A percentile compares a stretch with the other conserved stretches of the same genome.
Conservation (phyloP, 1,139 yeast species). For the Meyerozyma carpophila region DNA sequence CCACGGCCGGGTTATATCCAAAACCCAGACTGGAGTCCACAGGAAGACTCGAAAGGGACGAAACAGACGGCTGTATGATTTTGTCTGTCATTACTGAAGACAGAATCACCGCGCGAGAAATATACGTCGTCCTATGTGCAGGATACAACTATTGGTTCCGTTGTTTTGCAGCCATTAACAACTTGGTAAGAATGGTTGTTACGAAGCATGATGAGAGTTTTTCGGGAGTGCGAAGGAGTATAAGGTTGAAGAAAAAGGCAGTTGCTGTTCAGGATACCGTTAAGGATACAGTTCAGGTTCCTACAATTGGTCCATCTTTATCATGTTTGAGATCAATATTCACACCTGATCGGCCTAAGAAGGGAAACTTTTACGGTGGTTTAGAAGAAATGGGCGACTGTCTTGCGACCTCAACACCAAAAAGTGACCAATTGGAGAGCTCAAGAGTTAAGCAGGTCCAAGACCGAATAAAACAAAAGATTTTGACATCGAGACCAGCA, state of each 20-base stretch:
- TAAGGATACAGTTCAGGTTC: no score
- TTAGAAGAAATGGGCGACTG: background rate
- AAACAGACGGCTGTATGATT: constrained; percentile 35
- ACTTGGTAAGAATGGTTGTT: background rate
- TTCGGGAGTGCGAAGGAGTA: background rate
- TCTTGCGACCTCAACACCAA: background rate
- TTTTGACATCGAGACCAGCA: background rate
- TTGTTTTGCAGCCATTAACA: background rate
- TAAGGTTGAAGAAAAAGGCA: background rate
- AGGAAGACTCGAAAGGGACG: constrained; percentile 28
- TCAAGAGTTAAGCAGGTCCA: background rate
- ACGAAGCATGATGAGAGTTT: background rate
- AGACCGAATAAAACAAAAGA: background rate
- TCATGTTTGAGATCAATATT: background rate
- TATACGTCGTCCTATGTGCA: background rate
- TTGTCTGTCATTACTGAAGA: constrained; percentile 17
- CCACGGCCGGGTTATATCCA: constrained; percentile 43
- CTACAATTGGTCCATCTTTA: background rate
- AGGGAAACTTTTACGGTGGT: background rate
- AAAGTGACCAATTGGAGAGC: background rate
- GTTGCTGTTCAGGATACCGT: background rate
- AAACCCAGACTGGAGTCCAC: constrained; percentile 33
- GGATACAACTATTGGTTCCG: background rate
- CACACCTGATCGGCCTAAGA: background rate
- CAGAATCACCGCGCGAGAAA: background rate